Evolutionary conservation across 257 asterid species (phyloP).

Genomic region (Gentiana dahurica): DNA sequence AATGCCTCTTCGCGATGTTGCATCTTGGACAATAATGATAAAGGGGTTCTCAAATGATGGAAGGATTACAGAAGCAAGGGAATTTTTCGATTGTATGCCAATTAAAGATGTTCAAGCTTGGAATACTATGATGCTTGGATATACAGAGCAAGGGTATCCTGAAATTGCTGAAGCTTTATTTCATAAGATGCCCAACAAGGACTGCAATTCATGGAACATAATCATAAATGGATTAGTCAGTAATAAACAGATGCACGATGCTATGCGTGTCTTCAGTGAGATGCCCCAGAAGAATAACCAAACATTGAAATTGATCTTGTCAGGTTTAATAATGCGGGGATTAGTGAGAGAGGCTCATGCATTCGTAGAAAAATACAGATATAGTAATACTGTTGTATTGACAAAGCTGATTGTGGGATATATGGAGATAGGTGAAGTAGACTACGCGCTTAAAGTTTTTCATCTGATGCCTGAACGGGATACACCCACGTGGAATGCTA

Average conservation of each 20-base stretch:
- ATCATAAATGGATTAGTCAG: conserved; percentile 36
- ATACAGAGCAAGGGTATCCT: conserved; percentile 23
- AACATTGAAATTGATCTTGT: conserved; percentile 40
- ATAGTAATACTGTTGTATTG: conserved; percentile 31
- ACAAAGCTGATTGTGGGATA: conserved; percentile 51
- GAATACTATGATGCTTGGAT: conserved; percentile 45
- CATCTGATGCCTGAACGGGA: conserved; percentile 32
- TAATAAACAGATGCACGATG: conserved; percentile 28
- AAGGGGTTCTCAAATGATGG: conserved; percentile 38
- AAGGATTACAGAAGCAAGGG: conserved; percentile 37
- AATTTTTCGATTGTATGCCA: conserved; percentile 42
- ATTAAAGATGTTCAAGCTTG: conserved; percentile 47
- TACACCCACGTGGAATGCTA: conserved; percentile 45
- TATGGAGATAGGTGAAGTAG: conserved; percentile 33
- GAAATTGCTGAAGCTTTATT: conserved; percentile 48
- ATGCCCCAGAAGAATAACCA: conserved; percentile 34
- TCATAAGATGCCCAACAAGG: conserved; percentile 53
- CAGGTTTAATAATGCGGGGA: conserved; percentile 29
- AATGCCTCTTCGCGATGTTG: conserved; percentile 39
- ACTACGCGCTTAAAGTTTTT: conserved; percentile 30
- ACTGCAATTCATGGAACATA: conserved; percentile 34
- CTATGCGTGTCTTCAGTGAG: conserved; percentile 37
- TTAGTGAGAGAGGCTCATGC: conserved; percentile 46
- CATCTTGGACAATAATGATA: conserved; percentile 56
- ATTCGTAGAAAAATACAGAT: conserved; percentile 32